Percentiles rank a stretch among this genome's conserved stretches.
Conservation (phyloP, 305 asterid genomes). For the Ruellia speciosa region DNA sequence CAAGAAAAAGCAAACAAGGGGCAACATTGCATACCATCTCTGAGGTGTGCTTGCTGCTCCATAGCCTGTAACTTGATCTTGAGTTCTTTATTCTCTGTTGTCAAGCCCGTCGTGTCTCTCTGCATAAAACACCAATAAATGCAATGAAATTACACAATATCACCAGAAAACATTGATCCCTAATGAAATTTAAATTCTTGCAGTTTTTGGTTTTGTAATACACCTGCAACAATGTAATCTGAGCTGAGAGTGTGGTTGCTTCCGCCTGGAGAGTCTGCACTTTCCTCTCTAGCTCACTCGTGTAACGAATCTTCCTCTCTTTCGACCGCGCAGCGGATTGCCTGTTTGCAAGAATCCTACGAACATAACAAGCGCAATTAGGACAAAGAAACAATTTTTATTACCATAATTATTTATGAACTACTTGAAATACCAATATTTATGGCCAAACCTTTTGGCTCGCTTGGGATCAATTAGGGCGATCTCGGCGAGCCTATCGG, state of each 20-base stretch:
- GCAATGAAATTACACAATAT: neutral
- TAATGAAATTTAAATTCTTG: too few relatives aligned
- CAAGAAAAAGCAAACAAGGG: neutral
- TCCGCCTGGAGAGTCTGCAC: slow-evolving; percentile 87
- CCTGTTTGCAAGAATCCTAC: slow-evolving; percentile 89
- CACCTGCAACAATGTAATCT: slow-evolving; percentile 84
- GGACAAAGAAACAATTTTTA: too few relatives aligned
- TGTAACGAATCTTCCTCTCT: slow-evolving; percentile 78
- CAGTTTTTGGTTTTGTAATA: too few relatives aligned
- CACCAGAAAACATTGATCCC: too few relatives aligned
- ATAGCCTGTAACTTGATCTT: slow-evolving; percentile 73
- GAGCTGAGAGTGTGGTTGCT: slow-evolving; percentile 86
- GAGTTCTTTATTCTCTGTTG: slow-evolving; percentile 80
- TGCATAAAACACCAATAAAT: slow-evolving; percentile 22
- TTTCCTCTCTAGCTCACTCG: slow-evolving; percentile 84
- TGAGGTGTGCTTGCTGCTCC: slow-evolving; percentile 86
- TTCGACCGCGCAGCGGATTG: slow-evolving; percentile 95
- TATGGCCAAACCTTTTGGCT: slow-evolving; percentile 7
- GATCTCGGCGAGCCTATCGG: slow-evolving; percentile 73
- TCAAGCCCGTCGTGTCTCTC: slow-evolving; percentile 77
- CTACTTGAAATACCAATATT: too few relatives aligned
- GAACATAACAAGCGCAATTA: neutral
- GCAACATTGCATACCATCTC: slow-evolving; percentile 40
- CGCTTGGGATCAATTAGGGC: slow-evolving; percentile 27
- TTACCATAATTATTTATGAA: too few relatives aligned